Evolutionary conservation across 2,329 filamentous ascomycete species (phyloP).

Genomic region (Paracorniculantispora psalliotae): DNA sequence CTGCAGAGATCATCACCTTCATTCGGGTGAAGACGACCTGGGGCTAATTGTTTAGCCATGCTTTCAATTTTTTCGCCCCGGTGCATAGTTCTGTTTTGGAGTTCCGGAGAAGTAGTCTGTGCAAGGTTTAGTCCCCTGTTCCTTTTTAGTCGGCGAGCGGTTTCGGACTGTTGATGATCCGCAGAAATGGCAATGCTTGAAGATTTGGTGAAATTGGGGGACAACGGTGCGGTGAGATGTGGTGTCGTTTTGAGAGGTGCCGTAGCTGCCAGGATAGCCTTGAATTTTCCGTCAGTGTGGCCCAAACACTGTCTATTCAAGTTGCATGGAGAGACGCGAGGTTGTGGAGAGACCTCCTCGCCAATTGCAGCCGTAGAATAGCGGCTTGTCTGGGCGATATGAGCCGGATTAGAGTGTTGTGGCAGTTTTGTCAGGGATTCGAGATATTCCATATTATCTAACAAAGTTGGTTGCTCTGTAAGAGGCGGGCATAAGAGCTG

Average conservation of each 20-base stretch:
- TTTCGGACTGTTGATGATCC: background rate
- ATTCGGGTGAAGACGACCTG: conserved; percentile 29
- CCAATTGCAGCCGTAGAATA: background rate
- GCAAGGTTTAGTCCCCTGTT: background rate
- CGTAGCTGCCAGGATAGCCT: conserved; percentile 33
- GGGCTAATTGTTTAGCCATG: conserved; percentile 20
- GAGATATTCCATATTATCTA: no score
- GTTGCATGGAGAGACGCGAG: background rate
- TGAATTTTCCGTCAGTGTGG: conserved; percentile 25
- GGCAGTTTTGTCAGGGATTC: no score
- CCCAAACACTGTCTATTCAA: background rate
- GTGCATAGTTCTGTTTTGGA: background rate
- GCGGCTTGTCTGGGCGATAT: no score
- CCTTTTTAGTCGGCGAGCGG: background rate
- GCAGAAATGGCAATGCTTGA: no score
- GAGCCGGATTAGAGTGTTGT: no score
- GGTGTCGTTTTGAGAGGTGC: conserved; percentile 28
- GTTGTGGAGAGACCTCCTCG: no score
- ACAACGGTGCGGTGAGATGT: conserved; percentile 13
- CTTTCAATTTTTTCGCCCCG: background rate
- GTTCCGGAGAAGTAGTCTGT: background rate
- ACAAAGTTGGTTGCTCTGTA: no score
- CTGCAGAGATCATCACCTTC: conserved; percentile 30
- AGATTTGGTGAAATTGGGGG: conserved; percentile 15
- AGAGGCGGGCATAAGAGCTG: no score